Evolutionary conservation across 75 land plant species (phyloP).

Genomic region (Picea sitchensis): DNA sequence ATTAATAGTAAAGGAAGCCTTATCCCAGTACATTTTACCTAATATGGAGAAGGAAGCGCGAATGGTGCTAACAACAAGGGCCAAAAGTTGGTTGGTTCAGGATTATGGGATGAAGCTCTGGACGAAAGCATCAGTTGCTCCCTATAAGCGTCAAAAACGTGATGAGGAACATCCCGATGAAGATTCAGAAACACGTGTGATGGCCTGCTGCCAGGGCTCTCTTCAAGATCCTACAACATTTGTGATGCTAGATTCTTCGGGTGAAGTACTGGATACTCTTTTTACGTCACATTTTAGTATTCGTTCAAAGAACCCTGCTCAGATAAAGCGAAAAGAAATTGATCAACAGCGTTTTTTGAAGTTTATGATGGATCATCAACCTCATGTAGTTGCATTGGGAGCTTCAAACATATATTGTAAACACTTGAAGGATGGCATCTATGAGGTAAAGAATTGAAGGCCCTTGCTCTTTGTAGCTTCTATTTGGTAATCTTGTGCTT

Average conservation of each 20-base stretch:
- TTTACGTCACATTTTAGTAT: slow-evolving; percentile 66
- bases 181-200: slow-evolving; percentile 63
- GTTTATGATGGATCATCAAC: slow-evolving; percentile 89
- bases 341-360: slow-evolving; percentile 82
- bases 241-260: slow-evolving; percentile 95
- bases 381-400: slow-evolving; percentile 83
- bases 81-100: slow-evolving; percentile 73
- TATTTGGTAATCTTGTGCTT: neutral
- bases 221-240: slow-evolving; percentile 85
- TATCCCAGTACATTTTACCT: slow-evolving; percentile 62
- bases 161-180: slow-evolving; percentile 47
- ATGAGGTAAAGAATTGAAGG: slow-evolving; percentile 51
- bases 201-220: slow-evolving; percentile 94
- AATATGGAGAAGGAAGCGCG: slow-evolving; percentile 90
- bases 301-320: slow-evolving; percentile 58
- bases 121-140: slow-evolving; percentile 78
- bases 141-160: slow-evolving; percentile 47
- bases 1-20: slow-evolving; percentile 70
- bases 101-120: slow-evolving; percentile 83
- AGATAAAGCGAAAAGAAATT: slow-evolving; percentile 73
- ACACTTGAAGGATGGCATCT: slow-evolving; percentile 61
- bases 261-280: slow-evolving; percentile 79
- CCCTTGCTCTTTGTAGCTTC: neutral
- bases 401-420: slow-evolving; percentile 76
- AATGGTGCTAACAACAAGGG: slow-evolving; percentile 57